Base-by-base conservation (phyloP, 805 yeast genomes). In the Cyberlindnera euphorbiiphila region DNA sequence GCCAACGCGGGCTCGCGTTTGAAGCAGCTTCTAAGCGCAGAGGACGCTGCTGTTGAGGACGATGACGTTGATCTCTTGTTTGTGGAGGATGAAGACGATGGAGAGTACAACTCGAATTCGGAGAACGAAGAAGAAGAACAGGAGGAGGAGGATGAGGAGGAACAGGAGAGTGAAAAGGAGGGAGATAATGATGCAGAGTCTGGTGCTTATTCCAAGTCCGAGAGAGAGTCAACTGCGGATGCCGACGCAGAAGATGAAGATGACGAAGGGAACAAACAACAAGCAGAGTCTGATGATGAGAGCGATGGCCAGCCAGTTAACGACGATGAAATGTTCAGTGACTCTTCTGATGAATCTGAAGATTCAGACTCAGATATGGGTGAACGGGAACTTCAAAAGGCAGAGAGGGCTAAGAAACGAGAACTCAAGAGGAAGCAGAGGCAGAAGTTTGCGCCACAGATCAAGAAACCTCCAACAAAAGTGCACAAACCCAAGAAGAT, bases 1-100 rank as follows among this genome's bases (percentile, higher is more conserved):
- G 61, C 87, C 29, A 93, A 91, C 62, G 98, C 98, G 2, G 98
- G 98, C 12, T 82, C 85, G 36, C 69, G 93, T 37, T 66, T 93
- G 56, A 76, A 76, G 51, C 77, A 78, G 39, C 69, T 93, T 42
- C 64, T 93, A 14, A 83, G 78, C 41, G 71, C 85, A 20, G 95
- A 76, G 45, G 81, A 76, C 8, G 47, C 60, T 2, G 64, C 58
- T 6, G 56, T 64, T 11, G 66, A 65, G 12, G 85, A 85, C 28
- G 87, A 85, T 29, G 95, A 84, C 29, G 83, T 85, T 25, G 76
- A 79, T 51, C 62, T 84, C 32, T 59, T 85, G 45, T 84, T 84
- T 50, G 80, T 76, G 43, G 93, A 68, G 42, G 81, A 74, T 34
- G 81, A 64, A 5, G 73, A 72, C 10, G 83, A 76, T 48, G 68